Conservation (phyloP, 768 basidiomycete genomes). For the Xerocomellus intermedius region DNA sequence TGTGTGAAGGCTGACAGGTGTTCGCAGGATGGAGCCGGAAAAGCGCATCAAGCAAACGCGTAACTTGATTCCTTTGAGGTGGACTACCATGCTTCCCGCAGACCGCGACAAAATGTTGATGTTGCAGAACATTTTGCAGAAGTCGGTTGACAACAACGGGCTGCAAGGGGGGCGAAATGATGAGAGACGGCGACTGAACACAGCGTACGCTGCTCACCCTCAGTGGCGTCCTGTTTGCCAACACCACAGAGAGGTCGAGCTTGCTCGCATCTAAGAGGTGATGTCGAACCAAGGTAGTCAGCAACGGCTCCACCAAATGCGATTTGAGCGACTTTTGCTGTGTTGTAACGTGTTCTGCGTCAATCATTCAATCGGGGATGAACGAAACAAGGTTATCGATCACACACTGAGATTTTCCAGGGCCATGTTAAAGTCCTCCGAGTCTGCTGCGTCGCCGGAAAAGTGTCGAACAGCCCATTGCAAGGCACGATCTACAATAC, state of each 20-base stretch:
- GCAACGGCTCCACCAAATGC: conserved; percentile 68
- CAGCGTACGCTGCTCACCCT: conserved; percentile 51
- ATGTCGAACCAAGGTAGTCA: conserved; percentile 61
- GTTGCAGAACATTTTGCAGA: conserved; percentile 73
- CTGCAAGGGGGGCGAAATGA: conserved; percentile 29
- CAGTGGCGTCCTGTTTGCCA: conserved; percentile 45
- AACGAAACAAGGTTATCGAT: not conserved
- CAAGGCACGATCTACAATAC: conserved; percentile 45
- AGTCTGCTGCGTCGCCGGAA: conserved; percentile 32
- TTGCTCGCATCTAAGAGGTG: conserved; percentile 45
- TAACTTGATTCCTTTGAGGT: conserved; percentile 44
- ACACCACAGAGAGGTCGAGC: conserved; percentile 42
- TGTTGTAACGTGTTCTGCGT: conserved; percentile 13
- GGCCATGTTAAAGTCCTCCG: conserved; percentile 18
- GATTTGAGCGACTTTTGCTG: conserved; percentile 36
- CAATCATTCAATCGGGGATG: not conserved
- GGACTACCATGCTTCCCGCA: conserved; percentile 29
- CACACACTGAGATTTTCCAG: conserved; percentile 42
- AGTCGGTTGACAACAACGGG: conserved; percentile 72
- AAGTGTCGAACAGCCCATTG: conserved; percentile 53
- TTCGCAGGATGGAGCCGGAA: conserved; percentile 78
- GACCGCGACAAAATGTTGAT: conserved; percentile 56
- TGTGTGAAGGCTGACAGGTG: conserved; percentile 81
- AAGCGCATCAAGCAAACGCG: conserved; percentile 58
- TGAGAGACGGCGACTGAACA: not conserved